Evolutionary conservation across 163 green algal species (phyloP).

Genomic region (Scenedesmus sp.): DNA sequence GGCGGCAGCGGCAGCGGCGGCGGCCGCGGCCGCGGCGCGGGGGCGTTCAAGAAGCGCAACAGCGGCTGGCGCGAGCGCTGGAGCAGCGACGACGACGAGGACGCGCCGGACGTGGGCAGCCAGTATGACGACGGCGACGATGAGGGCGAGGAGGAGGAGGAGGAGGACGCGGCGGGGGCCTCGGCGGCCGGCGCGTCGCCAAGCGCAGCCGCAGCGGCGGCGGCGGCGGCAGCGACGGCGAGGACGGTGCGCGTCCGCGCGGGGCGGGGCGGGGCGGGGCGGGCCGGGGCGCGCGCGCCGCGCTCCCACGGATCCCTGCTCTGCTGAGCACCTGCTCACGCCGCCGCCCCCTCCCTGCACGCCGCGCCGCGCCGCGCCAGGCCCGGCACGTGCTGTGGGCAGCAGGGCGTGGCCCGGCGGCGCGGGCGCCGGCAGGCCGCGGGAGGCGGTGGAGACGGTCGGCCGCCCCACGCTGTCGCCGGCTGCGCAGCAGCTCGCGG

Average conservation of each 20-base stretch:
- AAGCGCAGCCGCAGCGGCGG: neutral
- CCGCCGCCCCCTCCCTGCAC: neutral
- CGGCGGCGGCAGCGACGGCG: neutral
- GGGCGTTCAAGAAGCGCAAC: neutral
- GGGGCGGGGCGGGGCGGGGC: too few species aligned
- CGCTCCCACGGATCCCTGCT: too few species aligned
- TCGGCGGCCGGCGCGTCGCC: too few species aligned
- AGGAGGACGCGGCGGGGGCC: too few species aligned
- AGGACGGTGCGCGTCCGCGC: neutral
- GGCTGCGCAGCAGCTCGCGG: neutral
- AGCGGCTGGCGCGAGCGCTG: conserved; percentile 14
- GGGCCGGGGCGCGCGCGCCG: too few species aligned
- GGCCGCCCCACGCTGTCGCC: neutral
- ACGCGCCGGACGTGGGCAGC: too few species aligned
- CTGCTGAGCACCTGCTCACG: too few species aligned
- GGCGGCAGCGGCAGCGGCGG: neutral
- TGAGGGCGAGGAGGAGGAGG: neutral
- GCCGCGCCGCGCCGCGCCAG: neutral
- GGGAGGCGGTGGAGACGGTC: neutral
- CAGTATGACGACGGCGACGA: neutral
- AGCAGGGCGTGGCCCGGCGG: neutral
- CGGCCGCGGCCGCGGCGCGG: neutral
- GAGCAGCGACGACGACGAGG: conserved; percentile 23
- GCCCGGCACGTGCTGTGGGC: neutral
- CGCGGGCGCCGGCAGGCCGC: neutral